Evolutionary conservation across 169 alveolate genomes (phyloP), one percentile per base, ranked within the genome.

Genomic region (Babesia gibsoni): DNA sequence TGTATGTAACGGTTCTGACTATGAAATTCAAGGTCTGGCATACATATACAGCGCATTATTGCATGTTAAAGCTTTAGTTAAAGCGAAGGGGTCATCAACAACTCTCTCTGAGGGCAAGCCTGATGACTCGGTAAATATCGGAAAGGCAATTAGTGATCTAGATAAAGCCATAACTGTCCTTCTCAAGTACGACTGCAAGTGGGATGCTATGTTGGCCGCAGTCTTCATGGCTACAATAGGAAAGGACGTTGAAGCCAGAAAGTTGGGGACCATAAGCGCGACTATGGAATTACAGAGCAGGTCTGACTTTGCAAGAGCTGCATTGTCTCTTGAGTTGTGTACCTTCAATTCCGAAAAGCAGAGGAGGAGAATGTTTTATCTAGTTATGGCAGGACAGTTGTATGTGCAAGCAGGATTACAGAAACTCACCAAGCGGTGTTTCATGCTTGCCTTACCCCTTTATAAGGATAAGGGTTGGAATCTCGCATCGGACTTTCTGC

Each of bases 331-430:
- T 41, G 85, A 77, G 29, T 58, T 54, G 23, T 63, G 81, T 46
- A 41, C 85, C 18, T 49, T 66, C 29, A 30, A 23, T 35, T 52
- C 69, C 1, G 25, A 27, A 2, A 66, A 57, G 61, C 43, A 2
- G 45, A 25, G 75, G 53, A 67, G 41, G 50, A 52, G 45, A 30
- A 56, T 20, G 52, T 77, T 77, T 46, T 59, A 77, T 30, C 56
- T 77, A 3, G 85, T 77, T 10, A 77, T 77, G 85, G 85, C 85
- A 14, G 85, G 85, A 8, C 69, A 67, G 14, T 50, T 77, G 29
- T 77, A 49, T 52, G 25, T 36, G 6, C 80, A 77, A 29, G 73
- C 85, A 32, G 82, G 81, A 10, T 25, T 77, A 0, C 14, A 49
- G 27, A 67, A 77, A 18, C 81, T 77, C 6, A 58, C 79, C 14